A percentile compares a stretch with the other conserved stretches of the same genome.
These are phyloP conservation scores for Carnegiea gigantea DNA, from an alignment of 179 eudicot genomes.

Conservation along the genomic window DNA sequence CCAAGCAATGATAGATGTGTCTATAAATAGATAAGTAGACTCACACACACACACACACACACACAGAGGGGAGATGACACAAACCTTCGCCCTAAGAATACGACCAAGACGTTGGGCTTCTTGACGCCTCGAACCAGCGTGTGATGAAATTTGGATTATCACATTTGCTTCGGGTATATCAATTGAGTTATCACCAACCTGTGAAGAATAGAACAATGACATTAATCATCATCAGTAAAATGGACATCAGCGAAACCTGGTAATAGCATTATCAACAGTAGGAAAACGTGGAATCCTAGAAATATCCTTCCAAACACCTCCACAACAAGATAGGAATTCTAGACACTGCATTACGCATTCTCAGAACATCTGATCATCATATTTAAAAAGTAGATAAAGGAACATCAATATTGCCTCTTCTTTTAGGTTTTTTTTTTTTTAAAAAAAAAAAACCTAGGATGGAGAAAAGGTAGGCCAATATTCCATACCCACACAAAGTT, in stretches of 20 bases:
- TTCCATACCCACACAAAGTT: too few relatives aligned
- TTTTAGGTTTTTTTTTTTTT: too few relatives aligned
- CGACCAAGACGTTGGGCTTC: constrained; percentile 99
- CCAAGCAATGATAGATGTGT: not conserved
- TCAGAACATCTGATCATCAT: not conserved
- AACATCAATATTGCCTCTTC: not conserved
- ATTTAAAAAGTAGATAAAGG: not conserved
- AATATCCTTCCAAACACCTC: not conserved
- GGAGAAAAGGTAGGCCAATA: too few relatives aligned
- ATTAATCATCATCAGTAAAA: not conserved
- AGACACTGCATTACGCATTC: not conserved
- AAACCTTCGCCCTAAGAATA: constrained; percentile 99
- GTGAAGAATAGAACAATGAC: constrained; percentile 8
- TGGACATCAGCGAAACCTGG: not conserved
- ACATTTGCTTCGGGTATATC: constrained; percentile 99
- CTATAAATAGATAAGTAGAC: not conserved
- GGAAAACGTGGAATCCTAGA: not conserved
- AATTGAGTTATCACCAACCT: constrained; percentile 98
- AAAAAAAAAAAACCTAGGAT: too few relatives aligned
- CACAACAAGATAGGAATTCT: not conserved
- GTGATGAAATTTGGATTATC: constrained; percentile 98
- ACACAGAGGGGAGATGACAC: not conserved
- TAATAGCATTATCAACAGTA: not conserved
- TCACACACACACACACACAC: too few relatives aligned
- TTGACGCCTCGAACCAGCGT: constrained; percentile 99